Conservation (phyloP, 2,329 filamentous ascomycete species). For the Ophiostoma sp. region DNA sequence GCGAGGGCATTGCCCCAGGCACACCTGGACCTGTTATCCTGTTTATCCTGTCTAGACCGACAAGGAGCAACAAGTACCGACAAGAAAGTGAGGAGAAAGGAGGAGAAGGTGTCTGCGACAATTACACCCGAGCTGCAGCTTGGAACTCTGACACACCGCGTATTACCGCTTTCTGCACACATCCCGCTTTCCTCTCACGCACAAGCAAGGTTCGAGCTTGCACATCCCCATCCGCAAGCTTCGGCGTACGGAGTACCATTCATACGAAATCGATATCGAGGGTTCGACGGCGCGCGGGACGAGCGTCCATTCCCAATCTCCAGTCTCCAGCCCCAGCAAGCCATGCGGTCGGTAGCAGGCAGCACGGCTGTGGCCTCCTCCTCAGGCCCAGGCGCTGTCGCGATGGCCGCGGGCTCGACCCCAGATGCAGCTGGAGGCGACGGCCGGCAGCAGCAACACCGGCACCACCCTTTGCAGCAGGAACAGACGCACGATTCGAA, state of each 20-base stretch:
- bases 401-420: not conserved
- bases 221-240: not conserved
- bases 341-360: conserved; percentile 17
- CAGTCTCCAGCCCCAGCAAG: not conserved
- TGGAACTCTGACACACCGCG: conserved; percentile 8
- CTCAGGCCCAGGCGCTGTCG: not conserved
- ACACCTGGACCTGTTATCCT: not conserved
- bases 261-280: conserved; percentile 8
- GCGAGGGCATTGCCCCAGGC: conserved; percentile 4
- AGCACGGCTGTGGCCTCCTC: conserved; percentile 18
- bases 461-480: conserved; percentile 18
- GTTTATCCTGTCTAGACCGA: not conserved
- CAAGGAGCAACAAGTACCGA: not conserved
- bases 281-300: conserved; percentile 6
- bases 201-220: not conserved
- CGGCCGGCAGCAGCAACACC: conserved; percentile 15
- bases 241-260: conserved; percentile 14
- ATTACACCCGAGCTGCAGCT: conserved; percentile 20
- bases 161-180: conserved; percentile 8
- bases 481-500: conserved; percentile 15
- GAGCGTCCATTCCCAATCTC: not conserved
- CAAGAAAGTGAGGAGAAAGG: conserved; percentile 17
- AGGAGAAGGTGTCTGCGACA: conserved; percentile 14
- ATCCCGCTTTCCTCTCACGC: not conserved
- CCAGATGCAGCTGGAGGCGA: conserved; percentile 3